Evolutionary conservation across 148 eudicot species (phyloP).

Genomic region (Bassia scoparia): DNA sequence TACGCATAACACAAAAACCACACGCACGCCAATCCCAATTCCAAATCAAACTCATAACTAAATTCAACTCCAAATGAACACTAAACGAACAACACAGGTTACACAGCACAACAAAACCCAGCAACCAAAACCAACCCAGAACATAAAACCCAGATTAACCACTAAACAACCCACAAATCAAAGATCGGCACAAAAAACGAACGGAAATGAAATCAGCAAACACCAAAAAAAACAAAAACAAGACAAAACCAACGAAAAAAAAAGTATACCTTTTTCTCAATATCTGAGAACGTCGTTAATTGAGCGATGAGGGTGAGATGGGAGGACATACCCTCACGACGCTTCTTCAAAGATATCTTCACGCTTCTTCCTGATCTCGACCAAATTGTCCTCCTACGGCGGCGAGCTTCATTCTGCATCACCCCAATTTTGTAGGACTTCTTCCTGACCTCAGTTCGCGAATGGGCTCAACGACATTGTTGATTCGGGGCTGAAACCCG

Average conservation of each 20-base stretch:
- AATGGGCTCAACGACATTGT: slow-evolving; percentile 79
- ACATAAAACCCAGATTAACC: slow-evolving; percentile 6
- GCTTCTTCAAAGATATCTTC: slow-evolving; percentile 85
- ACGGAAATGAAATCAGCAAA: not conserved
- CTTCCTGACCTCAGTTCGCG: slow-evolving; percentile 68
- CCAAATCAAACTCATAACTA: slow-evolving; percentile 4
- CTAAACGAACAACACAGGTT: not conserved
- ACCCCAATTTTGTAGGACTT: slow-evolving; percentile 82
- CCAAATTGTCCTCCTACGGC: slow-evolving; percentile 87
- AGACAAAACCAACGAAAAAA: not conserved
- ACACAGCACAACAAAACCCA: slow-evolving; percentile 5
- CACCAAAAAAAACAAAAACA: too few species aligned
- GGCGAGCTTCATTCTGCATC: slow-evolving; percentile 89
- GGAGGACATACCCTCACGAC: slow-evolving; percentile 57
- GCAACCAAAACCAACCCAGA: slow-evolving; percentile 5
- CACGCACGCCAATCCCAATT: not conserved
- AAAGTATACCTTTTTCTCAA: slow-evolving; percentile 50
- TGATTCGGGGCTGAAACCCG: not conserved
- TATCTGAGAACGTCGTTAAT: slow-evolving; percentile 48
- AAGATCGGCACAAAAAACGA: slow-evolving; percentile 20
- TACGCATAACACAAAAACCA: not conserved
- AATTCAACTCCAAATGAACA: not conserved
- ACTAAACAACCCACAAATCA: slow-evolving; percentile 18
- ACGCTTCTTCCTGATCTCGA: slow-evolving; percentile 91
- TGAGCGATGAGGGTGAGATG: slow-evolving; percentile 39